Evolutionary conservation across 805 yeast genomes (phyloP), one percentile per base, ranked within the genome.

Genomic region (Candida ficus): DNA sequence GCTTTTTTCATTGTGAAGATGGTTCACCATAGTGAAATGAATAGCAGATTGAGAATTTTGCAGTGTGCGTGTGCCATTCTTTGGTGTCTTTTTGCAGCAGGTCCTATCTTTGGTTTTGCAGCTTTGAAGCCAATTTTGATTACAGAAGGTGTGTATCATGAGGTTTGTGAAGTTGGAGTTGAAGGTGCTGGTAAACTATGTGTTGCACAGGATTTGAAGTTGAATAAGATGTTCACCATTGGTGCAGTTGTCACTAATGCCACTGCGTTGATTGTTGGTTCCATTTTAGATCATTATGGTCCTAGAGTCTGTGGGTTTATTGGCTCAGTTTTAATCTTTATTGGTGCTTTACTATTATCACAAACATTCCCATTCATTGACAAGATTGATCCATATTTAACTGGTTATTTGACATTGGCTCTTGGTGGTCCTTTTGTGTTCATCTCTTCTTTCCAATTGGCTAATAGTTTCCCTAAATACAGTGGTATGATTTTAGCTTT

Each of bases 361-460:
- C 77, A 76, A 13, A 48, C 45, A 31, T 47, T 73, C 28, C 38
- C 53, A 3, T 38, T 45, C 34, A 6, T 47, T 7, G 5, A 33
- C 11, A 14, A 42, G 19, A 49, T 74, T 33, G 96, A 89, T 59
- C 78, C 81, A 4, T 89, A 84, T 60, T 59, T 87, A 29, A 42
- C 63, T 8, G 98, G 97, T 1, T 91, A 86, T 59, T 67, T 83
- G 2, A 60, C 75, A 13, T 66, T 90, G 19, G 96, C 96, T 0
- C 67, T 88, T 42, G 96, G 95, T 7, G 97, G 98, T 5, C 98
- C 98, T 9, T 89, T 90, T 64, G 90, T 84, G 17, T 90, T 86
- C 58, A 89, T 91, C 43, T 82, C 95, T 14, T 78, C 88, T 46
- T 89, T 90, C 71, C 97, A 90, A 56, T 68, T 90, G 58, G 85